Percentiles rank a stretch among this genome's conserved stretches.
Conservation (phyloP, 202 grass and related monocot genomes). For the Elaeis oleifera region DNA sequence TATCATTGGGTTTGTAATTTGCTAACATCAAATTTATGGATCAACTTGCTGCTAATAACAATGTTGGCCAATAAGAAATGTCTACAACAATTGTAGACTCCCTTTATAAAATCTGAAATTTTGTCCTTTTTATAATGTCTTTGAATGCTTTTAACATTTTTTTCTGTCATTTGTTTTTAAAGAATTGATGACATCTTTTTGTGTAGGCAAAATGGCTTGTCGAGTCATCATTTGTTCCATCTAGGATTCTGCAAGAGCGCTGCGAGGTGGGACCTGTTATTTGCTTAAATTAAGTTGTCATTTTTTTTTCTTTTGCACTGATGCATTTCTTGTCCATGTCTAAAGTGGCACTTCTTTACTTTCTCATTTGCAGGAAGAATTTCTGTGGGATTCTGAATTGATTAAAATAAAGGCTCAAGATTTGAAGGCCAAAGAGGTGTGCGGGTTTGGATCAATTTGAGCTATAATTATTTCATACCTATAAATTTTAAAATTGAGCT, state of each 20-base stretch:
- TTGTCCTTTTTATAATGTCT: no score
- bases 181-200: slow-evolving; percentile 8
- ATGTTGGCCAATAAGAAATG: no score
- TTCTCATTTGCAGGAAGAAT: slow-evolving; percentile 67
- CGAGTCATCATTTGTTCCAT: slow-evolving; percentile 42
- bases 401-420: slow-evolving; percentile 89
- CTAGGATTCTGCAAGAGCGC: slow-evolving; percentile 92
- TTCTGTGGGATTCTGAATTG: slow-evolving; percentile 86
- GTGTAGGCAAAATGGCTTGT: slow-evolving; percentile 72
- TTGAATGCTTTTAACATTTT: no score
- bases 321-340: neutral
- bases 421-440: slow-evolving; percentile 88
- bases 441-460: no score
- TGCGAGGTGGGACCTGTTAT: slow-evolving; percentile 77
- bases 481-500: neutral
- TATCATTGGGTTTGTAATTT: no score
- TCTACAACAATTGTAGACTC: no score
- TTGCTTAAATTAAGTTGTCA: slow-evolving; percentile 9
- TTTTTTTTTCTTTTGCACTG: no score
- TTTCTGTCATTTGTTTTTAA: no score
- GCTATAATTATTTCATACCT: no score
- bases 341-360: slow-evolving; percentile 16
- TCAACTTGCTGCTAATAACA: no score
- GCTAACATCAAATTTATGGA: no score
- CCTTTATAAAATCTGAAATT: no score